Base-by-base conservation (phyloP, 2,329 filamentous ascomycete species). In the Aspergillus sp. region DNA sequence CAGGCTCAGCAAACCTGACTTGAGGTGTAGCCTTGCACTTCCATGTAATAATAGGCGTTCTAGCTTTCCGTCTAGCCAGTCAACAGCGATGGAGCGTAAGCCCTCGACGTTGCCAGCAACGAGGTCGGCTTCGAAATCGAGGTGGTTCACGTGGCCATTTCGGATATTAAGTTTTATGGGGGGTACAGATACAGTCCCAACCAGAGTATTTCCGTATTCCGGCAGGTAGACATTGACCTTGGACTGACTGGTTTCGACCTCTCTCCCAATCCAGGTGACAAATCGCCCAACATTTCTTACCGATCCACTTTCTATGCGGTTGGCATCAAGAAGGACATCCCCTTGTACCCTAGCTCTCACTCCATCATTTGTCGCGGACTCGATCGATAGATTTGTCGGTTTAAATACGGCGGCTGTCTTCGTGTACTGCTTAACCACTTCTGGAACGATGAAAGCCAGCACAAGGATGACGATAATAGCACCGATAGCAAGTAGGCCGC, bases 1-100 rank as follows among this genome's bases (percentile, higher is more conserved):
- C 21, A 98, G 80, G 45, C 85, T 84, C 59, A 98, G 78, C 50
- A 96, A 76, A 23, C 95, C 93, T 47, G 92, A 90, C 72, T 87
- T 91, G 56, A 98, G 76, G 33, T 82, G 82, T 39, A 98, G 80
- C 40, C 87, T 79, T 25, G 91, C 88, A 68, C 88, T 89, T 44
- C 89, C 93, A 55, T 87, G 82, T 14, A 98, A 79, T 60, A 84
- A 85, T 57, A 99, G 77, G 56, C 83, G 81, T 11, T 86, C 83
- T 57, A 98, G 79, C 54, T 86, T 87, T 40, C 93, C 92, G 54
- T 90, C 87, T 59, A 99, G 78, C 87, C 91, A 98, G 73, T 96
- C 90, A 71, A 95, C 91, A 47, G 90, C 91, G 62, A 98, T 84
- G 58, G 83, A 84, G 59, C 90, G 87, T 65, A 97, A 86, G 6